Evolutionary conservation across 164 flowering plant species (phyloP).

Genomic region (Euptelea pleiosperma): DNA sequence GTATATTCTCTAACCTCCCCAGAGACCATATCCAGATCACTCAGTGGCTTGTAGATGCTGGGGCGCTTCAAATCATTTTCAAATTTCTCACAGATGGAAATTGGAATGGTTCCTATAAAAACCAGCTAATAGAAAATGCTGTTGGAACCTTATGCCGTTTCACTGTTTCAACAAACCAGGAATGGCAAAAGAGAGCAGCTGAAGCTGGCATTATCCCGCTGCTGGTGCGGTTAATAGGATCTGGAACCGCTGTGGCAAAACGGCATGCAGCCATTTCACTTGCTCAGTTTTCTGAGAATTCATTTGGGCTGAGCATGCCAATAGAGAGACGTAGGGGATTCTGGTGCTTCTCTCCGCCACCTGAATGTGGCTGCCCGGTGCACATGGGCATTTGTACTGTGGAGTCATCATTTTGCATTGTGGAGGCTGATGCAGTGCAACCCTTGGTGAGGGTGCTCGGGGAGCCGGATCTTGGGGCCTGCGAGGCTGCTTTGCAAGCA

Average conservation of each 20-base stretch:
- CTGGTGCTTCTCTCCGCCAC: conserved; percentile 48
- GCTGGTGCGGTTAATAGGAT: conserved; percentile 45
- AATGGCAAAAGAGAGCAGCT: conserved; percentile 52
- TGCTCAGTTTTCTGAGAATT: conserved; percentile 48
- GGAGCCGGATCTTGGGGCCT: conserved; percentile 39
- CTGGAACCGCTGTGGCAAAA: conserved; percentile 48
- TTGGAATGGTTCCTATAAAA: conserved; percentile 22
- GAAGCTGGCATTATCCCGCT: conserved; percentile 42
- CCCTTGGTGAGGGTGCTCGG: conserved; percentile 51
- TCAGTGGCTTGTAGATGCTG: conserved; percentile 53
- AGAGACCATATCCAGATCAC: conserved; percentile 32
- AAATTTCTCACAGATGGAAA: conserved; percentile 20
- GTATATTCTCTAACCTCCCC: conserved; percentile 56
- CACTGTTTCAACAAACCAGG: conserved; percentile 37
- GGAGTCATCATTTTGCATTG: conserved; percentile 56
- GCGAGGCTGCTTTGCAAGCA: conserved; percentile 55
- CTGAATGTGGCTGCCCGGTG: conserved; percentile 45
- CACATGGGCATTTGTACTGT: conserved; percentile 57
- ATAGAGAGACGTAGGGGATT: conserved; percentile 36
- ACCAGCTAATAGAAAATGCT: conserved; percentile 47
- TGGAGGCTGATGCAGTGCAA: conserved; percentile 57
- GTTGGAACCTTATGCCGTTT: conserved; percentile 54
- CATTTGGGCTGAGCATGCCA: conserved; percentile 32
- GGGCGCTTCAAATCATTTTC: conserved; percentile 36
- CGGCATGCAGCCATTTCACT: conserved; percentile 51